Evolutionary conservation across 352 stramenopile species (phyloP), one percentile per base, ranked within the genome.

Genomic region (Globisporangium radiosum): DNA sequence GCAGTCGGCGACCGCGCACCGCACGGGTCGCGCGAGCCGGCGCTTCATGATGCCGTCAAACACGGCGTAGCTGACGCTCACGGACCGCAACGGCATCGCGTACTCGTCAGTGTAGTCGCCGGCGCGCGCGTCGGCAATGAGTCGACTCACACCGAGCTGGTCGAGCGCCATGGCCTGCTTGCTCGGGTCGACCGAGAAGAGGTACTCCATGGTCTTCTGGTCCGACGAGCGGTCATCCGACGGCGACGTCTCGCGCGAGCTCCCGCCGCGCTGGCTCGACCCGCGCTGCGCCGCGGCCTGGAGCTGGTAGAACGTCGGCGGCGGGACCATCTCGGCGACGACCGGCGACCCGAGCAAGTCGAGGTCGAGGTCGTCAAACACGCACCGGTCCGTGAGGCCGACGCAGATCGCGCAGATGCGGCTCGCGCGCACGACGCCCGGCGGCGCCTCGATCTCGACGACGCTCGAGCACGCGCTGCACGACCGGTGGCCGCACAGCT

Each of bases 401-500:
- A 66, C 40, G 39, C 70, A 78, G n/a, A 47, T 62, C 38, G 52
- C 61, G 53, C 70, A 78, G 25, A 74, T 49, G 54, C 70, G 67
- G 14, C 68, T 62, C 3, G n/a, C 7, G 8, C 61, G 64, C 15
- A 78, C 1, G 14, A 55, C 37, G 1, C 70, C 67, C 4, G 58
- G 67, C 3, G 45, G 40, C 2, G 54, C 4, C 45, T 75, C 70
- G 50, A 78, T 59, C 10, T 78, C 64, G 17, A 60, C 2, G 14
- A 19, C 43, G 7, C 68, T 62, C 2, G 62, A 63, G 50, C 64
- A 75, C 7, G 52, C 43, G n/a, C 38, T 60, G 49, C 73, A 83
- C 19, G 71, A 68, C 37, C 70, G 69, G 38, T 66, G 70, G 15
- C 73, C 71, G 37, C 71, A 83, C 15, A 83, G 48, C 52, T 76